Evolutionary conservation across 805 yeast genomes (phyloP).

Genomic region (Sugiyamaella boreocaroliniensis): DNA sequence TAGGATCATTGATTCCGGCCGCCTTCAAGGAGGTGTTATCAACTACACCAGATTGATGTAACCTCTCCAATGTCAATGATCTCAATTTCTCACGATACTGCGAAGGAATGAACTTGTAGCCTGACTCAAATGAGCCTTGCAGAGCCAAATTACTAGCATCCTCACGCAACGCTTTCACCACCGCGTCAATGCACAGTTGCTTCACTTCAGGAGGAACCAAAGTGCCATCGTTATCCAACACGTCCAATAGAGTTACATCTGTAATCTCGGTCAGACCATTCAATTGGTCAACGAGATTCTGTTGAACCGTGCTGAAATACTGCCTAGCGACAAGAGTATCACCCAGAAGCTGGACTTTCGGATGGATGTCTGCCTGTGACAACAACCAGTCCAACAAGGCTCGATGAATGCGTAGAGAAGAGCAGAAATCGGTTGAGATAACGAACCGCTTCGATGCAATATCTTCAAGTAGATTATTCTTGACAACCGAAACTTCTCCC

Average conservation of each 20-base stretch:
- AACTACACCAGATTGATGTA: constrained; percentile 1
- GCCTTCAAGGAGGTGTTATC: not conserved
- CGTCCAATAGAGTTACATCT: not conserved
- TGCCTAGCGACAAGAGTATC: not conserved
- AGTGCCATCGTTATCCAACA: not conserved
- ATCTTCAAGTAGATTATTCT: not conserved
- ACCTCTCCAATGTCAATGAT: not conserved
- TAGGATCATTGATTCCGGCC: constrained; percentile 3
- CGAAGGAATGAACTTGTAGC: constrained; percentile 5
- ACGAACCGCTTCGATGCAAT: not conserved
- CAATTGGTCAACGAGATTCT: not conserved
- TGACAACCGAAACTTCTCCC: constrained; percentile 8
- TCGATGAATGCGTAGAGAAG: not conserved
- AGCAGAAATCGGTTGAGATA: not conserved
- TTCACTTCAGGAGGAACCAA: not conserved
- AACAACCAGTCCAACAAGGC: constrained; percentile 1
- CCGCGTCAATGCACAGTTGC: not conserved
- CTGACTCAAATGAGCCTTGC: constrained; percentile 4
- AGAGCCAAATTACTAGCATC: not conserved
- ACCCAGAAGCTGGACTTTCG: not conserved
- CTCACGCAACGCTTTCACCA: not conserved
- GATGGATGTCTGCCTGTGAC: not conserved
- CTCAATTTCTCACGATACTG: not conserved
- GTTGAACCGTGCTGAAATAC: not conserved
- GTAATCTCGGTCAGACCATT: not conserved